Evolutionary conservation across 257 asterid genomes (phyloP).

Genomic region (Solanum paucissectum): DNA sequence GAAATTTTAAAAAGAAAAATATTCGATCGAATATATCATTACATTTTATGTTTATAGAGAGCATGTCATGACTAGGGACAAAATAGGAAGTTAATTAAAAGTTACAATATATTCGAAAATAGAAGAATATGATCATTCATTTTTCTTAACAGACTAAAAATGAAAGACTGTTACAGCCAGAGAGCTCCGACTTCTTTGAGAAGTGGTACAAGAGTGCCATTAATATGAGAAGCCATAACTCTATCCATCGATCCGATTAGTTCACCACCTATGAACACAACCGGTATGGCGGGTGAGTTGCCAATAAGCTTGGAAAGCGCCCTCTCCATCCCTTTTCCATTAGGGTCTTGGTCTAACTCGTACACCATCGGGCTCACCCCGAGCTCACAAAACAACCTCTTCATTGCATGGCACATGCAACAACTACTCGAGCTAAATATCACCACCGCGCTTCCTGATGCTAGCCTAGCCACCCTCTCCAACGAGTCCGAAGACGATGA

Average conservation of each 20-base stretch:
- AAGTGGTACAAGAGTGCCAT: constrained; percentile 30
- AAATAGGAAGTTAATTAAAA: neutral
- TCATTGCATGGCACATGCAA: constrained; percentile 44
- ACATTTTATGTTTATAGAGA: too few species aligned
- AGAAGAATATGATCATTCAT: neutral
- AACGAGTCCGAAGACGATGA: constrained; percentile 12
- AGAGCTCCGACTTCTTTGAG: constrained; percentile 44
- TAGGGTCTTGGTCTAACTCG: constrained; percentile 31
- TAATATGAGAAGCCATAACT: constrained; percentile 43
- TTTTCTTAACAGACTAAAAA: neutral
- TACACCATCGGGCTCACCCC: constrained; percentile 28
- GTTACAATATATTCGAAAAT: neutral
- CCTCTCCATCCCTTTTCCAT: constrained; percentile 29
- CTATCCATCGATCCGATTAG: constrained; percentile 36
- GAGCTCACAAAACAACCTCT: constrained; percentile 32
- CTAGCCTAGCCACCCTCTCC: constrained; percentile 29
- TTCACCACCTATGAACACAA: constrained; percentile 36
- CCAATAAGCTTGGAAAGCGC: constrained; percentile 27
- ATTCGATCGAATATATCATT: neutral
- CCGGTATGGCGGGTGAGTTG: neutral
- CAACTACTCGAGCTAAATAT: constrained; percentile 31
- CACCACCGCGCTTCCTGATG: constrained; percentile 37
- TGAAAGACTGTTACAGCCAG: neutral
- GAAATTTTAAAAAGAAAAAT: too few species aligned
- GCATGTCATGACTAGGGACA: neutral